Evolutionary conservation across 306 rosid species (phyloP).

Genomic region (Myrica gale): DNA sequence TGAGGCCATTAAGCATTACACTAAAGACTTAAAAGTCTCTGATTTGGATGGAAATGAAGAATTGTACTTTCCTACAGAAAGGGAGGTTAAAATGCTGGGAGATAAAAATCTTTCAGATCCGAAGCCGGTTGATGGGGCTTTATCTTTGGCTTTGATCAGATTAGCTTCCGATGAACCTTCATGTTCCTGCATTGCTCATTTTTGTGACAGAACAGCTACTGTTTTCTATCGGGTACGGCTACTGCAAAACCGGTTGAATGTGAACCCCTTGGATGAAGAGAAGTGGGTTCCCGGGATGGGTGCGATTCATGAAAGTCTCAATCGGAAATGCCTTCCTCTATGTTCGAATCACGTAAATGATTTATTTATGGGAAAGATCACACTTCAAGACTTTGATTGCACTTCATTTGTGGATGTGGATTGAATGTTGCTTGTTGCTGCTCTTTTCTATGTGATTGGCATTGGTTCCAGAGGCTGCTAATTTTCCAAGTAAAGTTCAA

Average conservation of each 20-base stretch:
- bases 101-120: constrained; percentile 77
- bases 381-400: constrained; percentile 75
- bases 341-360: constrained; percentile 66
- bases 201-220: constrained; percentile 62
- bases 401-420: constrained; percentile 47
- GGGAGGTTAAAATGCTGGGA: constrained; percentile 93
- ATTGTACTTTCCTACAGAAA: constrained; percentile 72
- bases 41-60: constrained; percentile 64
- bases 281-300: constrained; percentile 77
- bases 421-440: constrained; percentile 26
- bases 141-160: constrained; percentile 62
- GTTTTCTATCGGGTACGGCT: constrained; percentile 59
- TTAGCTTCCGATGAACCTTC: constrained; percentile 73
- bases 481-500: not conserved
- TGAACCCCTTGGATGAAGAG: constrained; percentile 46
- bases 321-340: constrained; percentile 71
- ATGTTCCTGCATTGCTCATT: constrained; percentile 63
- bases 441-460: not conserved
- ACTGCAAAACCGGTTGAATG: constrained; percentile 54
- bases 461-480: not conserved
- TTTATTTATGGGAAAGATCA: constrained; percentile 64
- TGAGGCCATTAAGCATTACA: constrained; percentile 69
- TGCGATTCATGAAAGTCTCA: constrained; percentile 59
- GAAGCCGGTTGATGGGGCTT: constrained; percentile 69
- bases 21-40: constrained; percentile 81